Evolutionary conservation across 1,139 yeast species (phyloP), one percentile per base, ranked within the genome.

Genomic region (Pichia sp.): DNA sequence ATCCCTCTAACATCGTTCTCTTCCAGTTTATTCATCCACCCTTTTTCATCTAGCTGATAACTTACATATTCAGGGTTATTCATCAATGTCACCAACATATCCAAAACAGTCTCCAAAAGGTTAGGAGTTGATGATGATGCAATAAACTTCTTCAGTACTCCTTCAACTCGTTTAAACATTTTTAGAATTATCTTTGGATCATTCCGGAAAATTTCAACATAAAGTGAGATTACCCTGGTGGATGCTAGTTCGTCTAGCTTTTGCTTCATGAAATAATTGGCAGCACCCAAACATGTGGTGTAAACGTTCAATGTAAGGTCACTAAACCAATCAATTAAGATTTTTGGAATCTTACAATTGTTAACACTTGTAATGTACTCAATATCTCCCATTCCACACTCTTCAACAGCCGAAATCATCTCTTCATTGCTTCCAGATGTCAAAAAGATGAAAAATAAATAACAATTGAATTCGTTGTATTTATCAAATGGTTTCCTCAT

Each of bases 361-460:
- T 90, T 87, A 11, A 82, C 71, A 32, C 71, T 70, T 11, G 69
- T 59, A 19, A 66, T 53, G 53, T 68, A 64, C 10, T 69, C 74
- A 4, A 66, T 70, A 40, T 73, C 74, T 1, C 66, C 67, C 45
- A 80, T 68, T 1, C 78, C 82, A 45, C 81, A 75, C 10, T 78
- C 78, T 53, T 73, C 70, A 55, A 85, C 61, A 43, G 74, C 70
- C 38, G 72, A 73, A 7, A 68, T 67, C 57, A 86, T 76, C 16
- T 81, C 82, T 1, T 70, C 65, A 38, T 78, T 79, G 13, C 79
- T 75, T 19, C 78, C 68, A 46, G 80, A 72, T 32, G 86, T 72
- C 10, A 80, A 63, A 66, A 75, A 87, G 13, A 85, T 67, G 62
- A 86, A 76, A 49, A 82, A 75, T 57, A 87, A 68, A 63, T 81